Base-by-base conservation (phyloP, 129 eudicot genomes). In the Flaveria ramosissima region DNA sequence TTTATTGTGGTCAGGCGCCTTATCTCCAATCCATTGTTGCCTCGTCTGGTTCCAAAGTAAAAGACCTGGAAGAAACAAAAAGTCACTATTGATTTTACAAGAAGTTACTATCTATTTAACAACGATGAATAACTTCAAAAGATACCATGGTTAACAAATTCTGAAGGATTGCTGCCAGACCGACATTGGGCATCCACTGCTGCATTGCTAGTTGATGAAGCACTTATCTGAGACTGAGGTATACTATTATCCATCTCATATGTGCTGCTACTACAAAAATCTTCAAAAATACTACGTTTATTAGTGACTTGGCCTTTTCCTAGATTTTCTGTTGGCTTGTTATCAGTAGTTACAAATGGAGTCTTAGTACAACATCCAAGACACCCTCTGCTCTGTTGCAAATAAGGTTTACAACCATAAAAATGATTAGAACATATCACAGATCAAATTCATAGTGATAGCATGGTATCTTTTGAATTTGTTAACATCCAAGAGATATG, bases 361-460 rank as follows among this genome's bases (percentile, higher is more conserved):
- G 91, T 81, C 87, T 86, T 88, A n/a, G 77, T 77, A 92, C 88
- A 87, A 75, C 96, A 92, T 89, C 96, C 96, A 89, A 92, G 89
- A 88, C 91, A 92, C 88, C 97, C 88, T 87, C 97, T 92, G 97
- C 85, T 86, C 97, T 92, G 97, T 92, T 87, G 77, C 93, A 88
- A 88, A 89, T 67, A 80, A 89, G 92, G 92, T 87, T 82, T 79
- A 70, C 79, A 82, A 85, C 91, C 96, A 74, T 79, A 75, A 80
- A 79, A 68, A 74, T 72, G 79, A 73, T 68, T 78, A 69, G 80
- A 19, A 27, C 36, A 62, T 47, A 64, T 16, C 69, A 14, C 46
- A 63, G 46, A 63, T 64, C 42, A 50, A 17, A 39, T 36, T 71
- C 20, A 59, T 4, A 62, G 47, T 30, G 36, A 30, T 30, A 30